A percentile compares a stretch with the other conserved stretches of the same genome.
Evolutionary conservation across 202 grass and related monocot species (phyloP).

Genomic region (Digitaria exilis): DNA sequence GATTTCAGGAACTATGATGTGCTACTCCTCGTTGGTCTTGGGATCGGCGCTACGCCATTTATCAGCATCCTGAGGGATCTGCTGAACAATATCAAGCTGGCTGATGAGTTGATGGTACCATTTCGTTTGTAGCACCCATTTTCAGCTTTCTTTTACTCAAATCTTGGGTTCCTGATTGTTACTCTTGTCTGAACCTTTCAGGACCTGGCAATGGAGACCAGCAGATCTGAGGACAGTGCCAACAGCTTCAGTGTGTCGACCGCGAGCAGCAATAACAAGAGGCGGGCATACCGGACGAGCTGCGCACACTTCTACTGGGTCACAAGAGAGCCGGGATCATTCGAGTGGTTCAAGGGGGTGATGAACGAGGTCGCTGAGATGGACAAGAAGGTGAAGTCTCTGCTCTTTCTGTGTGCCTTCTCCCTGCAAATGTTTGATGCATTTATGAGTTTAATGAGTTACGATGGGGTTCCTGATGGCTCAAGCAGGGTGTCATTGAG

Average conservation of each 20-base stretch:
- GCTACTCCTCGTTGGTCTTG: slow-evolving; percentile 83
- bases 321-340: slow-evolving; percentile 83
- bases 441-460: slow-evolving; percentile 26
- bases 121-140: background rate
- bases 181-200: slow-evolving; percentile 35
- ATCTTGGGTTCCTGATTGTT: background rate
- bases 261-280: slow-evolving; percentile 72
- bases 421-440: background rate
- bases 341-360: slow-evolving; percentile 99
- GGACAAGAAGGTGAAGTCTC: slow-evolving; percentile 84
- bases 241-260: slow-evolving; percentile 70
- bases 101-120: slow-evolving; percentile 87
- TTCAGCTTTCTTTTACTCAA: background rate
- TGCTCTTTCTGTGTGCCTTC: background rate
- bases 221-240: slow-evolving; percentile 71
- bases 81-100: slow-evolving; percentile 91
- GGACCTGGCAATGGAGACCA: slow-evolving; percentile 92
- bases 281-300: slow-evolving; percentile 67
- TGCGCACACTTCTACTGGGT: slow-evolving; percentile 97
- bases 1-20: slow-evolving; percentile 97
- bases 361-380: slow-evolving; percentile 98
- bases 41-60: slow-evolving; percentile 88
- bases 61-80: slow-evolving; percentile 98
- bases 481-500: slow-evolving; percentile 86
- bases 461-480: slow-evolving; percentile 34